Percentiles rank a stretch among this genome's conserved stretches.
Conservation (phyloP, 148 eudicot genomes). For the Silene conica region DNA sequence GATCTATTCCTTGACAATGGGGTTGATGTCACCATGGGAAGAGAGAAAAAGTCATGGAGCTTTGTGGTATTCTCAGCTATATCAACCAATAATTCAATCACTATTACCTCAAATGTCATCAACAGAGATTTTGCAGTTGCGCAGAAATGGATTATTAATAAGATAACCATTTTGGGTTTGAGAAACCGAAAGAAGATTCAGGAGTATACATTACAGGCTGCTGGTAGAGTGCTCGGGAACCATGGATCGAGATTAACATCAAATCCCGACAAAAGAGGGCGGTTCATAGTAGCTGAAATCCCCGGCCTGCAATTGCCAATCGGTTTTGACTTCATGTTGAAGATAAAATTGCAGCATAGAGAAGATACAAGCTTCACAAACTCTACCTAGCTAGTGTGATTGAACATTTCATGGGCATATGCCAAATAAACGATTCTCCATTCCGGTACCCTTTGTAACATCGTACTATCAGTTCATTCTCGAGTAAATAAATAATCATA, state of each 20-base stretch:
- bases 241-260: background rate
- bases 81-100: conserved; percentile 18
- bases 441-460: background rate
- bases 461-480: background rate
- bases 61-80: conserved; percentile 41
- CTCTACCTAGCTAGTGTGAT: background rate
- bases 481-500: background rate
- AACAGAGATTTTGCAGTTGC: conserved; percentile 53
- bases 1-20: conserved; percentile 69
- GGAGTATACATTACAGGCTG: conserved; percentile 6
- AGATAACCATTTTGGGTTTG: conserved; percentile 58
- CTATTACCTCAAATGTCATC: conserved; percentile 42
- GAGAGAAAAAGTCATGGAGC: conserved; percentile 47
- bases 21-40: conserved; percentile 48
- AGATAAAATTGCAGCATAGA: conserved; percentile 9
- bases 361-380: background rate
- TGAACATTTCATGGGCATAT: conserved; percentile 1
- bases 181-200: conserved; percentile 15
- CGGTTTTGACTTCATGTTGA: conserved; percentile 43
- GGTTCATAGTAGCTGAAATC: conserved; percentile 38
- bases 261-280: conserved; percentile 19
- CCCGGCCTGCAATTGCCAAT: conserved; percentile 33
- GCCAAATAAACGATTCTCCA: background rate
- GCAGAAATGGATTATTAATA: conserved; percentile 48
- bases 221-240: background rate